These are phyloP conservation scores for Boletellus ananiceps DNA, from an alignment of 768 basidiomycete genomes.

Conservation along the genomic window DNA sequence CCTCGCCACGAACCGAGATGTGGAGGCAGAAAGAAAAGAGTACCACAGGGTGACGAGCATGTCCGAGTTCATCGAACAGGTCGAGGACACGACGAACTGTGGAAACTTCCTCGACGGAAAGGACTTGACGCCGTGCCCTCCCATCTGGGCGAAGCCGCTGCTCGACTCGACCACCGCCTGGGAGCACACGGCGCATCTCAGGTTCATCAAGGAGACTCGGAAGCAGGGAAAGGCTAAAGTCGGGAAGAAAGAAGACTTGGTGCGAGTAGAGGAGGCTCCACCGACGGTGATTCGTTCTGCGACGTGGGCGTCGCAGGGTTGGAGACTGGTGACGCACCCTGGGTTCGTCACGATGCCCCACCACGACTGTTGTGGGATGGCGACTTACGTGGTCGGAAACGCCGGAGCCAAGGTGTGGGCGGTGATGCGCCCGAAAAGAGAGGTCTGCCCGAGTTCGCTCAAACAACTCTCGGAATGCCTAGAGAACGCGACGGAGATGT, in stretches of 20 bases:
- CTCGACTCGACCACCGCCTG: slow-evolving; percentile 2
- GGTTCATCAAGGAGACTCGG: neutral
- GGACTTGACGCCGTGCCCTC: neutral
- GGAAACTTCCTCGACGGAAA: slow-evolving; percentile 6
- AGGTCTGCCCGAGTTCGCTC: neutral
- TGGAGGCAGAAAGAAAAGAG: too few relatives aligned
- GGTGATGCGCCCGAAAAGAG: neutral
- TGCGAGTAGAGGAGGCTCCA: too few relatives aligned
- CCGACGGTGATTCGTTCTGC: neutral
- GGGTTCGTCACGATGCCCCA: neutral
- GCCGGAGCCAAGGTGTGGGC: slow-evolving; percentile 1
- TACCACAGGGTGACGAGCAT: neutral
- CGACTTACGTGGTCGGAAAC: too few relatives aligned
- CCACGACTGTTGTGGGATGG: slow-evolving; percentile 4
- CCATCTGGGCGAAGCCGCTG: neutral
- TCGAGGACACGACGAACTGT: neutral
- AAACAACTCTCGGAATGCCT: neutral
- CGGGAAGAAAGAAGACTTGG: too few relatives aligned
- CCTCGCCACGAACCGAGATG: too few relatives aligned
- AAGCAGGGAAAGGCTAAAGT: too few relatives aligned
- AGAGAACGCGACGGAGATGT: too few relatives aligned
- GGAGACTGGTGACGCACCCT: neutral
- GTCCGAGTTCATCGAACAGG: neutral
- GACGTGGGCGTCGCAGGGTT: slow-evolving; percentile 3
- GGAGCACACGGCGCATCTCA: neutral